Conservation (phyloP, 345 rosid genomes). For the Syzygium jambos region DNA sequence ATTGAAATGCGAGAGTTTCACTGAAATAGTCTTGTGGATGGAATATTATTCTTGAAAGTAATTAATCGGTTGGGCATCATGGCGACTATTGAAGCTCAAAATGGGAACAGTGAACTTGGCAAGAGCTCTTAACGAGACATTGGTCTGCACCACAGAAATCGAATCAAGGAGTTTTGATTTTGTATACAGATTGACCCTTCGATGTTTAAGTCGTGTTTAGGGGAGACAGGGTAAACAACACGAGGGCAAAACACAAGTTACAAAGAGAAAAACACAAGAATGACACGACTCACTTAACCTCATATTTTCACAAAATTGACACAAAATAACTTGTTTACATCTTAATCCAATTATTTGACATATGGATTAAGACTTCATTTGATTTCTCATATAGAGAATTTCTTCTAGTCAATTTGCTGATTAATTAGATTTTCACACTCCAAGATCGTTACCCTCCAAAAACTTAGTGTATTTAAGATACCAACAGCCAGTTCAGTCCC, state of each 20-base stretch:
- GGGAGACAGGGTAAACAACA: not conserved
- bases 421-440: too few relatives aligned
- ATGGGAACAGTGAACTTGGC: not conserved
- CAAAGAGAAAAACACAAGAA: too few relatives aligned
- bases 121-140: not conserved
- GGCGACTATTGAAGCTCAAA: not conserved
- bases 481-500: too few relatives aligned
- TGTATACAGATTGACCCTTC: not conserved
- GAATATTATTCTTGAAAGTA: not conserved
- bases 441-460: too few relatives aligned
- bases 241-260: too few relatives aligned
- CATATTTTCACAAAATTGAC: too few relatives aligned
- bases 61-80: not conserved
- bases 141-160: not conserved
- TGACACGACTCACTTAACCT: too few relatives aligned
- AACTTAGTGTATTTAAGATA: too few relatives aligned
- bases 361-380: not conserved
- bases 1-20: not conserved
- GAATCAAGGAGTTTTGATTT: not conserved
- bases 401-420: too few relatives aligned
- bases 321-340: too few relatives aligned
- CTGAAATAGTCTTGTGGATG: not conserved
- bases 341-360: not conserved
- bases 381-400: too few relatives aligned
- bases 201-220: not conserved